phyloP scores from a whole-genome alignment of 2,329 filamentous ascomycete species.

The Penicillium sp. region DNA sequence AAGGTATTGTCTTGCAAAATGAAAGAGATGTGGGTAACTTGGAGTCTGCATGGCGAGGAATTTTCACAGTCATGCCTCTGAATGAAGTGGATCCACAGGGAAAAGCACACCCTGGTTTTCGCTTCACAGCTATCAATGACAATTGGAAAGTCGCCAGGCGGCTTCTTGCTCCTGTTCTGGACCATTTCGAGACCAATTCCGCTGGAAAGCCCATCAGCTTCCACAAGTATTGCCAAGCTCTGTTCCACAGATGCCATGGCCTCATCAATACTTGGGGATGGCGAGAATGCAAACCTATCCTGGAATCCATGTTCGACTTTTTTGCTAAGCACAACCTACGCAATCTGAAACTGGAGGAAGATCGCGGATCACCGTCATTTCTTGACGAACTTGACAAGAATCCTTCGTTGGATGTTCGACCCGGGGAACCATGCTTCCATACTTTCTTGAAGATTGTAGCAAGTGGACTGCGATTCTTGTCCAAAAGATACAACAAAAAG shows the following conservation, averaged over 20 bases:
- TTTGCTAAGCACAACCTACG: constrained; percentile 57
- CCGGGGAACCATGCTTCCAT: constrained; percentile 58
- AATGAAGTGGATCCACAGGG: constrained; percentile 55
- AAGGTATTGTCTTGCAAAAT: constrained; percentile 21
- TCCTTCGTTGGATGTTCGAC: constrained; percentile 46
- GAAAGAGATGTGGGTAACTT: constrained; percentile 32
- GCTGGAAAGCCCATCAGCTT: constrained; percentile 45
- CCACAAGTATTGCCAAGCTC: constrained; percentile 56
- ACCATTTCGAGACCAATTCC: constrained; percentile 48
- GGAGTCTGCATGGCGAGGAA: constrained; percentile 43
- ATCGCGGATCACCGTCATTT: constrained; percentile 54
- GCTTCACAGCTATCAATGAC: constrained; percentile 43
- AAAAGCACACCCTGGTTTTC: constrained; percentile 43
- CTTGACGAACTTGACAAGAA: constrained; percentile 52
- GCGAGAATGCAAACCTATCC: constrained; percentile 55
- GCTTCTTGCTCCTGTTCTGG: constrained; percentile 51
- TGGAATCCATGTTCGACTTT: constrained; percentile 60
- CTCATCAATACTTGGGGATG: constrained; percentile 60
- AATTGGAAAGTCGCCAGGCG: constrained; percentile 54
- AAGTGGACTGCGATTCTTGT: constrained; percentile 52
- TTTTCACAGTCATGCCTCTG: constrained; percentile 57
- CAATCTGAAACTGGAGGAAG: constrained; percentile 55
- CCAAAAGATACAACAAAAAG: constrained; percentile 50
- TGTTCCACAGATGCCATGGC: constrained; percentile 55
- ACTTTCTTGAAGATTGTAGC: constrained; percentile 61